Base-by-base conservation (phyloP, 768 basidiomycete species). In the Tylopilus rubrobrunneus region DNA sequence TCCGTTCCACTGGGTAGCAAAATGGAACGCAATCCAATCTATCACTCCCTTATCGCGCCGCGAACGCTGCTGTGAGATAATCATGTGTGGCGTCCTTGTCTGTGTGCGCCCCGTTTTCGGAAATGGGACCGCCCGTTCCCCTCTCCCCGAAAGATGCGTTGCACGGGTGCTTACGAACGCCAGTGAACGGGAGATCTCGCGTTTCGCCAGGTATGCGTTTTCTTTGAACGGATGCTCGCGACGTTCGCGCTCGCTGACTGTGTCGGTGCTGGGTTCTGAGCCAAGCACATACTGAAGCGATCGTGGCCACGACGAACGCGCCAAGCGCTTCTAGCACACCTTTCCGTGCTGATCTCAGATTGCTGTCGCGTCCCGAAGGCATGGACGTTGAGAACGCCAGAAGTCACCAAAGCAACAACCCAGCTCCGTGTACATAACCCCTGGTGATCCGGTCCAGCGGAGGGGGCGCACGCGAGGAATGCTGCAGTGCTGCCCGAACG, bases 391-490 rank as follows among this genome's bases (percentile, higher is more conserved):
- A 53, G 52, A 60, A 57, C 23, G 45, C 49, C 40, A 14, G 51
- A 66, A 57, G 53, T 52, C 53, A 41, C 51, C 51, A 60, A 48
- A 50, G 55, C 44, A 46, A 56, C 46, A 46, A 56, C 46, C 36
- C 28, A 39, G 48, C 47, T 52, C 56, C 65, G 53, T 58, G 12
- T 12, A 28, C 51, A 47, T 48, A 49, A 37, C 36, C 34, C 41
- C 63, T 56, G 56, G 54, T 57, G 56, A 67, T 59, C 60, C 63
- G 57, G 56, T 39, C 57, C 19, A 51, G 45, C 50, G 40, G 45
- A 21, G 25, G 34, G 47, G 25, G 25, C 25, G 25, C 25, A 25
- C 25, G 44, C 45, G 49, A 27, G 28, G 45, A 36, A 29, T 31
- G 34, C 36, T 36, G 12, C 34, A 5, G 25, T 25, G 25, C 25